Conservation (phyloP, 495 filamentous ascomycete genomes). For the Lophiostoma macrostomum region DNA sequence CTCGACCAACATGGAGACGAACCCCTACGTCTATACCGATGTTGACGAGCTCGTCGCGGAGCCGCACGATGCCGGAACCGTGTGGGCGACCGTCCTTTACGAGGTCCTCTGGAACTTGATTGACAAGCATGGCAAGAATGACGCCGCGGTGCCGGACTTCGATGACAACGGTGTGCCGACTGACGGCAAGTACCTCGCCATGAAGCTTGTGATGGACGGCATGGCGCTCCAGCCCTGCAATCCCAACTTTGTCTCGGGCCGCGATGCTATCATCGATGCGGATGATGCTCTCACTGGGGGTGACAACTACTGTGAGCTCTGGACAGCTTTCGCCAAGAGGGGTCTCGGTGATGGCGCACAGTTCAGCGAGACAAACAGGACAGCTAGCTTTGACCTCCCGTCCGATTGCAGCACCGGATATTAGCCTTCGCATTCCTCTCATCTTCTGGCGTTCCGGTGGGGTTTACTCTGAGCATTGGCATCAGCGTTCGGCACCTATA, state of each 20-base stretch:
- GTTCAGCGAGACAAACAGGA: constrained; percentile 25
- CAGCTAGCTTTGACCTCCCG: constrained; percentile 31
- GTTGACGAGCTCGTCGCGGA: constrained; percentile 40
- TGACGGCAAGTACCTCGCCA: constrained; percentile 49
- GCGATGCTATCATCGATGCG: constrained; percentile 54
- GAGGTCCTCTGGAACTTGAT: constrained; percentile 54
- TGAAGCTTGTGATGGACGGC: constrained; percentile 53
- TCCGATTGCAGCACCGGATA: no score
- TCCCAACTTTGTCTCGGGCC: constrained; percentile 50
- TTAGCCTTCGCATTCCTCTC: no score
- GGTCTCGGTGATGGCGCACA: constrained; percentile 44
- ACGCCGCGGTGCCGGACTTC: constrained; percentile 44
- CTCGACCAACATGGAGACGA: constrained; percentile 47
- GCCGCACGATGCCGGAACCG: constrained; percentile 49
- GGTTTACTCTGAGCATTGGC: no score
- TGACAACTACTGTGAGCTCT: constrained; percentile 51
- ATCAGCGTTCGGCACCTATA: no score
- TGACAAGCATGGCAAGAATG: constrained; percentile 50
- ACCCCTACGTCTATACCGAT: constrained; percentile 48
- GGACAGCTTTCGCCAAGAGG: constrained; percentile 54
- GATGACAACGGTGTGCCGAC: constrained; percentile 47
- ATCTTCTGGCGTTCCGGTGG: no score
- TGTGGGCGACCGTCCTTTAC: constrained; percentile 55
- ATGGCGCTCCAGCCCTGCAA: constrained; percentile 56
- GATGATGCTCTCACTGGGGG: constrained; percentile 51